Evolutionary conservation across 768 basidiomycete genomes (phyloP).

Genomic region (Hericium erinaceus): DNA sequence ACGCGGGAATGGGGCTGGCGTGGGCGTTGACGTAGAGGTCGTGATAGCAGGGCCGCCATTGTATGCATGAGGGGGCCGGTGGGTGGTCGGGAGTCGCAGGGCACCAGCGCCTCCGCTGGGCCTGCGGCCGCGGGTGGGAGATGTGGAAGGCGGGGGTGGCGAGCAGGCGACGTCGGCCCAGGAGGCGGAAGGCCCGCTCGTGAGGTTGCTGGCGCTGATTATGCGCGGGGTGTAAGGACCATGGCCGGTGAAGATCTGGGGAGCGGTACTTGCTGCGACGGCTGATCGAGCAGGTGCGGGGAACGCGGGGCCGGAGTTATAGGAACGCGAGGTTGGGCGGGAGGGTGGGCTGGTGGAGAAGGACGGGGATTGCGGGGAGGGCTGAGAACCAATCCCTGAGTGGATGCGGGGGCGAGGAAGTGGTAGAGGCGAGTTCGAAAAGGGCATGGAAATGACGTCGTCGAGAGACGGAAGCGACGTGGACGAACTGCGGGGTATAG

Average conservation of each 20-base stretch:
- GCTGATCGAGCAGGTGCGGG: slow-evolving; percentile 26
- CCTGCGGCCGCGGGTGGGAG: slow-evolving; percentile 40
- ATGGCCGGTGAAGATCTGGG: neutral
- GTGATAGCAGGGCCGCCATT: slow-evolving; percentile 15
- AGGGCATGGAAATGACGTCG: slow-evolving; percentile 54
- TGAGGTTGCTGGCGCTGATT: slow-evolving; percentile 45
- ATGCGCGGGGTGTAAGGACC: slow-evolving; percentile 52
- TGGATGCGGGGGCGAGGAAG: slow-evolving; percentile 6
- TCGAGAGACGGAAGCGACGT: slow-evolving; percentile 51
- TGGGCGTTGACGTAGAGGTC: slow-evolving; percentile 21
- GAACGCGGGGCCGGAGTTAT: slow-evolving; percentile 35
- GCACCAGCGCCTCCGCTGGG: slow-evolving; percentile 27
- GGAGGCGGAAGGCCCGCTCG: slow-evolving; percentile 17
- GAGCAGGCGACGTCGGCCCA: slow-evolving; percentile 35
- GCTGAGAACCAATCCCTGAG: slow-evolving; percentile 2
- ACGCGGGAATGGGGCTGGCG: slow-evolving; percentile 41
- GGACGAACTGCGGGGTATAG: slow-evolving; percentile 43
- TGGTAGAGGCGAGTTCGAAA: slow-evolving; percentile 17
- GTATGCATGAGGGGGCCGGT: slow-evolving; percentile 19
- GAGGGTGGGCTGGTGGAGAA: slow-evolving; percentile 36
- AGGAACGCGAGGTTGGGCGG: slow-evolving; percentile 31
- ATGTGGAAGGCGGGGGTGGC: slow-evolving; percentile 32
- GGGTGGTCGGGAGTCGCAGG: slow-evolving; percentile 6
- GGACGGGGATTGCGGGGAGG: slow-evolving; percentile 47
- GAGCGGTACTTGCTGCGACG: slow-evolving; percentile 14